These are phyloP conservation scores for Podospora sp. DNA, from an alignment of 495 filamentous ascomycete genomes.

Conservation along the genomic window DNA sequence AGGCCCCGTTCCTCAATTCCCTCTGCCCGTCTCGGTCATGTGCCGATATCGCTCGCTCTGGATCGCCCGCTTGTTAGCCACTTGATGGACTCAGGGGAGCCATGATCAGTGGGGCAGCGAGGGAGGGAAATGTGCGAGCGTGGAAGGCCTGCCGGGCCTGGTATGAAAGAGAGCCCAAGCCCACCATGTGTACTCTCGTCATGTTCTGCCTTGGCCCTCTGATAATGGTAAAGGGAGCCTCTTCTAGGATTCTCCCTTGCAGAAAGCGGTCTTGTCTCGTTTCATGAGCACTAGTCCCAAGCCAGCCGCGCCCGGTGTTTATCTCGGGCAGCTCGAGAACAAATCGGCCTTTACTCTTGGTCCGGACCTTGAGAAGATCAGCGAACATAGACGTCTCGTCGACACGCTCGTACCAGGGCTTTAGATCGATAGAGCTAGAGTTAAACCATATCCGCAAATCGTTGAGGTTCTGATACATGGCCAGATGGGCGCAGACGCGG, in stretches of 20 bases:
- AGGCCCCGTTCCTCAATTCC: no score
- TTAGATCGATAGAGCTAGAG: constrained; percentile 34
- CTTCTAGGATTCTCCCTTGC: constrained; percentile 16
- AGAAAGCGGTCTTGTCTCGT: constrained; percentile 21
- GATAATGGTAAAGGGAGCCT: constrained; percentile 27
- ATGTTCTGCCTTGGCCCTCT: constrained; percentile 31
- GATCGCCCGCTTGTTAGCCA: no score
- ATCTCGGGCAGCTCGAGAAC: constrained; percentile 29
- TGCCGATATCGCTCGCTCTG: no score
- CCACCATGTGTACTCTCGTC: constrained; percentile 25
- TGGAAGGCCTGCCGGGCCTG: background rate
- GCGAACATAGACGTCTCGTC: constrained; percentile 31
- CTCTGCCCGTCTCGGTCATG: no score
- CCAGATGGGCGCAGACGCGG: constrained; percentile 27
- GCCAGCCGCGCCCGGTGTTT: background rate
- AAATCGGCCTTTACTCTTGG: constrained; percentile 18
- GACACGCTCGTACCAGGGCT: constrained; percentile 33
- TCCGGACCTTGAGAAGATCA: constrained; percentile 21
- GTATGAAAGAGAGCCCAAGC: background rate
- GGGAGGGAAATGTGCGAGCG: no score
- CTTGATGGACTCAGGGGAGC: background rate
- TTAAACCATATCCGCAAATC: constrained; percentile 33
- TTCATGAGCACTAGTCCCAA: background rate
- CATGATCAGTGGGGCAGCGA: background rate
- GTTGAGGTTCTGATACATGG: constrained; percentile 16